Evolutionary conservation across 257 asterid species (phyloP).

Genomic region (Sherardia arvensis): DNA sequence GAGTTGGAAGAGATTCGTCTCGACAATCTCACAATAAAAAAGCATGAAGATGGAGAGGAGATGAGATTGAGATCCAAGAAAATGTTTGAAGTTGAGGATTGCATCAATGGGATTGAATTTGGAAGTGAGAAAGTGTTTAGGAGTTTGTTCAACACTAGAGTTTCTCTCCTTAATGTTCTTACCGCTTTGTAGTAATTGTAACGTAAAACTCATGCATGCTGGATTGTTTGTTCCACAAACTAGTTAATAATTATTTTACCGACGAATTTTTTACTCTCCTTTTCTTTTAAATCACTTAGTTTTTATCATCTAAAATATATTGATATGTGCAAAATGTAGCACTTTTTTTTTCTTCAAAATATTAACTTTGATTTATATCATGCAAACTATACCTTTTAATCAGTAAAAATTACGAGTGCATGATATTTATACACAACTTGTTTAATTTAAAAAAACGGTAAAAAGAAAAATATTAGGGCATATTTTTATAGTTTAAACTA

Average conservation of each 20-base stretch:
- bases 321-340: too few species aligned
- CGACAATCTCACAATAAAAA: constrained; percentile 31
- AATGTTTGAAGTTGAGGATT: constrained; percentile 53
- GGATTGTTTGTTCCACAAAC: not conserved
- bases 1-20: constrained; percentile 35
- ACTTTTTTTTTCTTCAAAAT: too few species aligned
- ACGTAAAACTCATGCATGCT: not conserved
- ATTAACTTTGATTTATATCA: too few species aligned
- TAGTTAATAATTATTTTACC: not conserved
- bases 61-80: constrained; percentile 26
- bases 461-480: too few species aligned
- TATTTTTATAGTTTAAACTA: too few species aligned
- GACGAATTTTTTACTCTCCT: not conserved
- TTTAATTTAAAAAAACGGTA: too few species aligned
- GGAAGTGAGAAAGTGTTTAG: constrained; percentile 62
- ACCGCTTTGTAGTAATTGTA: not conserved
- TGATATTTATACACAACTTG: too few species aligned
- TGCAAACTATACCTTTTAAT: too few species aligned
- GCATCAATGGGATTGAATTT: constrained; percentile 48
- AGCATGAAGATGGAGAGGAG: constrained; percentile 41
- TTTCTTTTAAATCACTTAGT: not conserved
- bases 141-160: constrained; percentile 70
- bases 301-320: too few species aligned
- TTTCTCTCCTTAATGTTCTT: constrained; percentile 70
- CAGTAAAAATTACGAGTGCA: too few species aligned